phyloP scores from a whole-genome alignment of 2,329 filamentous ascomycete genomes.

The Paracoccidioides lutzii region DNA sequence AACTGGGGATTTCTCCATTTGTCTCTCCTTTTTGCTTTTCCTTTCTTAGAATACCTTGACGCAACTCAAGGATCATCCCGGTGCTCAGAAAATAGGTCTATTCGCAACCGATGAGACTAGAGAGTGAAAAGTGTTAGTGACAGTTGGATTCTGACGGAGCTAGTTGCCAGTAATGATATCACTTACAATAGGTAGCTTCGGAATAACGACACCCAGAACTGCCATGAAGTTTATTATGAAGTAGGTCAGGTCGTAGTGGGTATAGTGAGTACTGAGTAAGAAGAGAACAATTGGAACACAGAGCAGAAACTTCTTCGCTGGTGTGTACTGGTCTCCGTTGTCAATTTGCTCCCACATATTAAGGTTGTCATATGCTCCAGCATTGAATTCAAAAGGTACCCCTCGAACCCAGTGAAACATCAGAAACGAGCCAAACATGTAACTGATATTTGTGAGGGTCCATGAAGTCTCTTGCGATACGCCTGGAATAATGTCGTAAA shows the following conservation, averaged over 20 bases:
- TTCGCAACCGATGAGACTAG: conserved; percentile 4
- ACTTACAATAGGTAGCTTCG: conserved; percentile 88
- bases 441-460: conserved; percentile 97
- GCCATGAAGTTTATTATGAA: conserved; percentile 96
- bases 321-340: conserved; percentile 96
- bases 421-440: conserved; percentile 97
- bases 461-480: conserved; percentile 97
- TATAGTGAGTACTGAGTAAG: conserved; percentile 95
- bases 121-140: not conserved
- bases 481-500: conserved; percentile 92
- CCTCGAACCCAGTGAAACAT: conserved; percentile 99
- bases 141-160: not conserved
- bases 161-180: not conserved
- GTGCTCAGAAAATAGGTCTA: conserved; percentile 2
- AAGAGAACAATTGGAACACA: conserved; percentile 91
- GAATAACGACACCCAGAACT: conserved; percentile 83
- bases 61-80: not conserved
- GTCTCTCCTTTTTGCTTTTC: not conserved
- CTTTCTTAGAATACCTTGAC: not conserved
- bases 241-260: conserved; percentile 92
- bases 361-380: conserved; percentile 94
- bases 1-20: not conserved
- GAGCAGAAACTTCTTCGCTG: conserved; percentile 94
- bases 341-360: conserved; percentile 99
- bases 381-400: conserved; percentile 97